Base-by-base conservation (phyloP, 2,329 filamentous ascomycete species). In the Fusarium avenaceum region DNA sequence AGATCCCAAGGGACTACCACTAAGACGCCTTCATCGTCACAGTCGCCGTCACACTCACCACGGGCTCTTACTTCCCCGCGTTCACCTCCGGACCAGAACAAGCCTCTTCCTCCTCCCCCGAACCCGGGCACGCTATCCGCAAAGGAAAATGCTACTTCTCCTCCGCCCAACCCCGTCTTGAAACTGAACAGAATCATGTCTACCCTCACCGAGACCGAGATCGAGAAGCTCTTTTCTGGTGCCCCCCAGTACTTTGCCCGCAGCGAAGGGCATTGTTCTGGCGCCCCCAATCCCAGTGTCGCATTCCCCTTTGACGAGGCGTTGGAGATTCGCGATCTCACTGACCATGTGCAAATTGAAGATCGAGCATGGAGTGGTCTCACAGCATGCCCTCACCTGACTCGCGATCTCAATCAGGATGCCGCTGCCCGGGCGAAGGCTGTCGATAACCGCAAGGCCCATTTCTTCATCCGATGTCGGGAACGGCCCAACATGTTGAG, bases 181-280 rank as follows among this genome's bases (percentile, higher is more conserved):
- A 86, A 82, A 72, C 78, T 88, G 39, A 80, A 83, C 63, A 82
- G 84, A 75, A 89, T 87, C 78, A 89, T 89, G 83, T 81, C 86
- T 44, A 84, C 84, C 48, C 80, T 91, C 60, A 84, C 79, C 71
- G 83, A 87, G 45, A 80, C 82, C 40, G 88, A 91, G 69, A 80
- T 92, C 51, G 87, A 90, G 78, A 87, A 88, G 77, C 84, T 92
- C 72, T 93, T 92, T 81, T 91, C 90, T 26, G 90, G 90, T n/a
- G 90, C 90, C 43, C 90, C 90, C 66, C 89, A 92, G 75, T 92
- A 90, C 80, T 89, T 88, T 76, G 85, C 87, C 69, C 84, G 86
- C 52, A 85, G 83, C 59, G 85, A 88, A 70, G 85, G 86, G 39
- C 86, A 89, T 76, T 86, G 83, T 75, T 85, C 84, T 60, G 87